Percentiles rank a stretch among this genome's conserved stretches.
These are phyloP conservation scores for Candida michaelii DNA, from an alignment of 805 yeast genomes.

Conservation along the genomic window DNA sequence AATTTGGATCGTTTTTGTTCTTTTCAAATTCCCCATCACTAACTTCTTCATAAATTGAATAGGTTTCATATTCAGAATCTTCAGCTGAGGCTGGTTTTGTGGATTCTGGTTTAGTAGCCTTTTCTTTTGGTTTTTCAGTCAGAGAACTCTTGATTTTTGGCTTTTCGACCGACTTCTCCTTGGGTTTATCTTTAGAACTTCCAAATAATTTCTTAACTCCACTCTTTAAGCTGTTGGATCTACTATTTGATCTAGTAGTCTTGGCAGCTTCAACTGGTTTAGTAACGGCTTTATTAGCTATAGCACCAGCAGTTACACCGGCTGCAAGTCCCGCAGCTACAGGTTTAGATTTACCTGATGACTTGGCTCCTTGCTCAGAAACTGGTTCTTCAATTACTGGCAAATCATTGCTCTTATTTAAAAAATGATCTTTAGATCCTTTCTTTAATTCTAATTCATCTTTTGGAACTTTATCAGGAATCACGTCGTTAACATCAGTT, in stretches of 20 bases:
- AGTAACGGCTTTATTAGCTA: constrained; percentile 17
- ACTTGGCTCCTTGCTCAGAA: constrained; percentile 22
- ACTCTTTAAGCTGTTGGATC: constrained; percentile 15
- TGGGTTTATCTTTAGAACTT: constrained; percentile 1
- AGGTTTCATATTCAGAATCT: constrained; percentile 21
- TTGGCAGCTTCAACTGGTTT: constrained; percentile 15
- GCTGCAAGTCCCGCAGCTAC: constrained; percentile 9
- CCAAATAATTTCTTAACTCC: constrained; percentile 13
- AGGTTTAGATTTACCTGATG: constrained; percentile 2
- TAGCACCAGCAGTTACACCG: constrained; percentile 14
- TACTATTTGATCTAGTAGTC: constrained; percentile 7
- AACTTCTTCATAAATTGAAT: constrained; percentile 47
- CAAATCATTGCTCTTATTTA: constrained; percentile 33
- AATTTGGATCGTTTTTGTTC: constrained; percentile 49
- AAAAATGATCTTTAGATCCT: constrained; percentile 18
- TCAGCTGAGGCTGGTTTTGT: not conserved
- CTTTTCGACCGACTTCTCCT: constrained; percentile 1
- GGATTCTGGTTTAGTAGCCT: no score
- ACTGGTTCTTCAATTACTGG: constrained; percentile 22
- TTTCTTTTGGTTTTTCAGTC: no score
- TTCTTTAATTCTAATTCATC: constrained; percentile 11
- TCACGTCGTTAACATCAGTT: constrained; percentile 12
- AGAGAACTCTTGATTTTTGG: no score
- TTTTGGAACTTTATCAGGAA: constrained; percentile 16
- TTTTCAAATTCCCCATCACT: constrained; percentile 46